A percentile compares a stretch with the other conserved stretches of the same genome.
phyloP scores from a whole-genome alignment of 116 monocot genomes.

The Zostera marina region DNA sequence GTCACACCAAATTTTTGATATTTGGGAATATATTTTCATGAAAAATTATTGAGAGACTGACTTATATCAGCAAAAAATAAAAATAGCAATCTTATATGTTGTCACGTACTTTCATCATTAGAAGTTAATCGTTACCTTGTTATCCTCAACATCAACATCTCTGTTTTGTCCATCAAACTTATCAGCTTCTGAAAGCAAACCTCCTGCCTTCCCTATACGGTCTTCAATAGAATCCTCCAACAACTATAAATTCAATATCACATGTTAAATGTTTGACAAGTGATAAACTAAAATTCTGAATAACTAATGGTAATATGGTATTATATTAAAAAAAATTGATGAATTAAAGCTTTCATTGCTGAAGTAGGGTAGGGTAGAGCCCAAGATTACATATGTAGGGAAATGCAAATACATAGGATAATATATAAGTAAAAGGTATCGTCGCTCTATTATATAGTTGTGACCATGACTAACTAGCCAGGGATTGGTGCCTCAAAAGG shows the following conservation, averaged over 20 bases:
- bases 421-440: too few species aligned
- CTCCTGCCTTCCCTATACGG: slow-evolving; percentile 49
- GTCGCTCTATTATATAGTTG: too few species aligned
- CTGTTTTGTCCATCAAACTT: slow-evolving; percentile 80
- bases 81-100: background rate
- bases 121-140: slow-evolving; percentile 31
- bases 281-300: background rate
- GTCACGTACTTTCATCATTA: background rate
- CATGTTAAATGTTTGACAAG: background rate
- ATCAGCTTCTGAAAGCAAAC: slow-evolving; percentile 55
- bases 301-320: background rate
- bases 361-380: too few species aligned
- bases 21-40: too few species aligned
- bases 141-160: slow-evolving; percentile 72
- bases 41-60: too few species aligned
- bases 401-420: too few species aligned
- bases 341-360: too few species aligned
- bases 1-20: too few species aligned
- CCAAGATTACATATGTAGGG: too few species aligned
- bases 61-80: too few species aligned
- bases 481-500: too few species aligned
- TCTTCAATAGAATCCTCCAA: slow-evolving; percentile 98
- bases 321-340: background rate
- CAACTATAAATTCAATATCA: slow-evolving; percentile 20
- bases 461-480: too few species aligned